Evolutionary conservation across 257 asterid species (phyloP), one percentile per base, ranked within the genome.

Genomic region (Solanum chilense): DNA sequence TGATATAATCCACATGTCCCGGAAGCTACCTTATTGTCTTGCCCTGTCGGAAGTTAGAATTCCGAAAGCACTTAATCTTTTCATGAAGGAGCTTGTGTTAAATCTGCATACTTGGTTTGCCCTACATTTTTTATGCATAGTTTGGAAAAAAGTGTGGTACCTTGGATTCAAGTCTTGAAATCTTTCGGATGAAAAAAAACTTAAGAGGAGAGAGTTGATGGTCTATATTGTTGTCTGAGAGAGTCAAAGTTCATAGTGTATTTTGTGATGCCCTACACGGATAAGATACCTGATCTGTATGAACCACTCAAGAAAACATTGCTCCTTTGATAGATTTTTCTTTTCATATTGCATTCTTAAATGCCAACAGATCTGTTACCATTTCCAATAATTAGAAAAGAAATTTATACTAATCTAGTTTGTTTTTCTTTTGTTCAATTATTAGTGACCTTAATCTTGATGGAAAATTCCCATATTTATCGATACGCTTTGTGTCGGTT

Each of bases 131-230:
- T 80, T 88, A 20, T 9, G 3, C 39, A 33, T 16, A 86, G 88
- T 69, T 15, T 89, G 84, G 89, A 87, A 66, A 87, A 47, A 77
- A 87, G 89, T 49, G 71, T 89, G 49, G 56, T 77, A 25, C 89
- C 88, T 4, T 82, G 91, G 85, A 14, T 29, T 20, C 45, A 31
- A 42, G 60, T 73, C 1, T 20, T 20, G 81, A 73, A 73, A 73
- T 20, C 5, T 35, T 73, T 73, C 37, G 49, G 81, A 73, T 18
- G 29, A 73, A 73, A 73, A 37, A 29, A 73, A 73, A 49, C 29
- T 37, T 11, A 10, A 73, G 18, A 73, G 81, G 15, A 73, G 81
- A 73, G 6, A 35, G 37, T 35, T 41, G 45, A 41, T 42, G 18
- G 7, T 25, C 60, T 68, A 7, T 60, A 37, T 49, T 1, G 21